A percentile compares a stretch with the other conserved stretches of the same genome.
These are phyloP conservation scores for Lodderomyces elongisporus DNA, from an alignment of 1,139 yeast genomes.

Conservation along the genomic window DNA sequence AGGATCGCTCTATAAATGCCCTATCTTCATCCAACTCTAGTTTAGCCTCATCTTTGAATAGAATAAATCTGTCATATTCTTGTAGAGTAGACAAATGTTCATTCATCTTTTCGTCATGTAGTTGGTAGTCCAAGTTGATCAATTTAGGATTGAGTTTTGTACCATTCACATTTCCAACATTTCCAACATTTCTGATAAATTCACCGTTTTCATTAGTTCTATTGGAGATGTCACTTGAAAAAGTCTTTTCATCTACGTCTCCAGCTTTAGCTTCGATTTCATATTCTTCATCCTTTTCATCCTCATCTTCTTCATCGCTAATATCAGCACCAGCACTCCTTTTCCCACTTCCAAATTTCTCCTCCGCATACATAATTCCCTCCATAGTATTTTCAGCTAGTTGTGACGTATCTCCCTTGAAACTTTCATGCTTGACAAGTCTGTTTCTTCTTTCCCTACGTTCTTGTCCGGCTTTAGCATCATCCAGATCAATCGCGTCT, in stretches of 20 bases:
- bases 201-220: background rate
- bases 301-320: conserved; percentile 6
- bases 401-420: conserved; percentile 41
- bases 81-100: conserved; percentile 17
- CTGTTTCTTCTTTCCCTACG: conserved; percentile 26
- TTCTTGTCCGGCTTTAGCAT: conserved; percentile 29
- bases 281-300: conserved; percentile 3
- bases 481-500: conserved; percentile 28
- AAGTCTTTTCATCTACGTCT: conserved; percentile 10
- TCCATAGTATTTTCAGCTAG: conserved; percentile 37
- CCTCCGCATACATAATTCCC: conserved; percentile 36
- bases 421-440: conserved; percentile 30
- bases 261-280: background rate
- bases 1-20: conserved; percentile 38
- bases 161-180: background rate
- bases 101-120: conserved; percentile 24
- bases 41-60: conserved; percentile 21
- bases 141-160: conserved; percentile 1
- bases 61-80: conserved; percentile 22
- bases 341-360: conserved; percentile 20
- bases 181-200: background rate
- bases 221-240: conserved; percentile 8
- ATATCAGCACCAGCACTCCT: conserved; percentile 7
- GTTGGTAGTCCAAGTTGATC: conserved; percentile 18
- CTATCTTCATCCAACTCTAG: conserved; percentile 43